Evolutionary conservation across 371 early-diverging fungal species (phyloP).

Genomic region (Amoeboaphelidium protococcarum): DNA sequence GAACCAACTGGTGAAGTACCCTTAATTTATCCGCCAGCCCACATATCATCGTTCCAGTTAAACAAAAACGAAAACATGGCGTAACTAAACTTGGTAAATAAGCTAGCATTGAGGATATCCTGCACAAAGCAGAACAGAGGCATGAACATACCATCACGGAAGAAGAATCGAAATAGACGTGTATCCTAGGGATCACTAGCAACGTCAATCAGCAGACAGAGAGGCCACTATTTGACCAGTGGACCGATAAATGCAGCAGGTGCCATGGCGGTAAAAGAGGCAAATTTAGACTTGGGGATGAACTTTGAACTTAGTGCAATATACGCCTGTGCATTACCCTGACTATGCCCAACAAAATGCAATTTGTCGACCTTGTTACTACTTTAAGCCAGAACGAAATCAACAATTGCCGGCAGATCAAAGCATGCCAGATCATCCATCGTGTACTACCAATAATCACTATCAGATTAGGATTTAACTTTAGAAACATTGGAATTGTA

Average conservation of each 20-base stretch:
- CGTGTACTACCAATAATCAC: constrained; percentile 25
- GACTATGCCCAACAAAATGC: constrained; percentile 25
- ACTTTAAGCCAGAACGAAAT: constrained; percentile 11
- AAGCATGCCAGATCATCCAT: constrained; percentile 20
- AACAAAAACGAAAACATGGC: neutral
- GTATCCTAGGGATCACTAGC: neutral
- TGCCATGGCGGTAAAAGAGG: neutral
- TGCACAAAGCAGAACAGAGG: neutral
- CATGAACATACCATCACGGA: too few relatives aligned
- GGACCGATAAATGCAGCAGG: neutral
- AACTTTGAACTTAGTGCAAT: neutral
- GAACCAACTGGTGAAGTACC: too few relatives aligned
- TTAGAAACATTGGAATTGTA: too few relatives aligned
- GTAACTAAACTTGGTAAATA: neutral
- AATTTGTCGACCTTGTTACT: constrained; percentile 14
- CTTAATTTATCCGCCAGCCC: too few relatives aligned
- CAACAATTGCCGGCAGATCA: constrained; percentile 19
- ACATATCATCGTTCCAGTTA: neutral
- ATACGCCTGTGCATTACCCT: constrained; percentile 21
- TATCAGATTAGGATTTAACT: neutral
- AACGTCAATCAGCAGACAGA: neutral
- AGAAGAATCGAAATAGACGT: neutral
- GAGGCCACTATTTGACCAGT: neutral
- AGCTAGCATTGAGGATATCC: too few relatives aligned
- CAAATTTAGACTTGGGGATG: neutral